Evolutionary conservation across 495 filamentous ascomycete genomes (phyloP).

Genomic region (Filosporella fistucella): DNA sequence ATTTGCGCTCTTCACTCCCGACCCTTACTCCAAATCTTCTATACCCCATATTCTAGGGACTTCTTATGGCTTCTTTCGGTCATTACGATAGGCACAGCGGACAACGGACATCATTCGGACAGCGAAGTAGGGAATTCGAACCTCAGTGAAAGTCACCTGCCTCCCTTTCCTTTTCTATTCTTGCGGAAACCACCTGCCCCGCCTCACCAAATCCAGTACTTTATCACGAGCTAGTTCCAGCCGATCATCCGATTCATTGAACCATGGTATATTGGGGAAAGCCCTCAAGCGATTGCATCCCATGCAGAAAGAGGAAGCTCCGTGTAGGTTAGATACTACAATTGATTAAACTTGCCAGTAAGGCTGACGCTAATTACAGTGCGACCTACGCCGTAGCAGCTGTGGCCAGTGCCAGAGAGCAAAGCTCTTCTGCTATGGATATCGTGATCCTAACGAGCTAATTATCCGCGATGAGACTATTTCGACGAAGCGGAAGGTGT

Average conservation of each 20-base stretch:
- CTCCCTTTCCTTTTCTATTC: background rate
- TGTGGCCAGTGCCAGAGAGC: slow-evolving; percentile 55
- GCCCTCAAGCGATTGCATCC: slow-evolving; percentile 61
- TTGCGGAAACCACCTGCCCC: too few species aligned
- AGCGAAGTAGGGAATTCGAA: background rate
- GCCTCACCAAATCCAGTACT: too few species aligned
- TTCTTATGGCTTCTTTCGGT: too few species aligned
- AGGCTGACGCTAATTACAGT: background rate
- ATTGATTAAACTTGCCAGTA: background rate
- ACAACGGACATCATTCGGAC: background rate
- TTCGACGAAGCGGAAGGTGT: slow-evolving; percentile 21
- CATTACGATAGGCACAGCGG: too few species aligned
- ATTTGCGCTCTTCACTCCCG: too few species aligned
- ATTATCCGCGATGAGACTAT: slow-evolving; percentile 64
- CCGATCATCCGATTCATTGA: background rate
- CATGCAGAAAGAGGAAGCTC: slow-evolving; percentile 48
- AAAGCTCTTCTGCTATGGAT: slow-evolving; percentile 59
- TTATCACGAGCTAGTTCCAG: background rate
- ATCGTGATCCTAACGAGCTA: slow-evolving; percentile 50
- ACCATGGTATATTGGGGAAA: slow-evolving; percentile 65
- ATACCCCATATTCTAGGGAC: too few species aligned
- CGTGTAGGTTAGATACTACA: slow-evolving; percentile 3
- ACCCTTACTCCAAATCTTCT: too few species aligned
- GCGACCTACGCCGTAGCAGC: slow-evolving; percentile 3
- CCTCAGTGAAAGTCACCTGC: background rate